Conservation (phyloP, 2,329 filamentous ascomycete genomes). For the Fusarium sp. region DNA sequence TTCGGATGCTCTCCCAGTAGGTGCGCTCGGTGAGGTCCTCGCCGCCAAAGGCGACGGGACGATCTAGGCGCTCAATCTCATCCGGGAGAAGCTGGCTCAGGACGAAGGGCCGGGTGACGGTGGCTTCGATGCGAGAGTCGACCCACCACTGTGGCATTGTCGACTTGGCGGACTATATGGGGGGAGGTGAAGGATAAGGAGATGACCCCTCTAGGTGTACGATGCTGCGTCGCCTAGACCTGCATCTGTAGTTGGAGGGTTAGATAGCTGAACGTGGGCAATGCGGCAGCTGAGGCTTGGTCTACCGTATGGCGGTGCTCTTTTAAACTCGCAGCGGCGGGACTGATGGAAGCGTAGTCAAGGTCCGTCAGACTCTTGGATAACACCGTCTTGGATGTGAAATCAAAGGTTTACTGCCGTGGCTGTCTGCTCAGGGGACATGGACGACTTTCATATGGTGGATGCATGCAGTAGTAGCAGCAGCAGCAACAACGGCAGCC, state of each 20-base stretch:
- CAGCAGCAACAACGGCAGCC: slow-evolving; percentile 4
- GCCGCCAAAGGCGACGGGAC: slow-evolving; percentile 72
- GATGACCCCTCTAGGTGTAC: slow-evolving; percentile 26
- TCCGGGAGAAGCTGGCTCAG: slow-evolving; percentile 72
- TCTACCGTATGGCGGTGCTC: slow-evolving; percentile 18
- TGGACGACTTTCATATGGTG: slow-evolving; percentile 43
- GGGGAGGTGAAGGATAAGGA: slow-evolving; percentile 16
- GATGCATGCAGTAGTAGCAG: background rate
- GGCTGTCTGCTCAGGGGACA: slow-evolving; percentile 28
- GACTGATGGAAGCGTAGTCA: background rate
- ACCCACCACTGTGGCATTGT: slow-evolving; percentile 74
- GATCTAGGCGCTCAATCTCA: slow-evolving; percentile 72
- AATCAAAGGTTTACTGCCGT: slow-evolving; percentile 18
- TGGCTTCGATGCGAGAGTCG: slow-evolving; percentile 74
- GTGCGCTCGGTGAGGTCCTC: slow-evolving; percentile 77
- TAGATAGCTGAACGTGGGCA: slow-evolving; percentile 11
- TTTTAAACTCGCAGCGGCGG: background rate
- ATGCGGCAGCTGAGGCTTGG: slow-evolving; percentile 11
- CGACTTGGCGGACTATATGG: slow-evolving; percentile 19
- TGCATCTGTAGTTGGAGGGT: slow-evolving; percentile 34
- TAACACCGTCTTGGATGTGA: background rate
- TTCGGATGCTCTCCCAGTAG: slow-evolving; percentile 82
- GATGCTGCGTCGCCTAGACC: slow-evolving; percentile 20
- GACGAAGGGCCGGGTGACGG: slow-evolving; percentile 76
- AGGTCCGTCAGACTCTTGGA: background rate